Percentiles rank a stretch among this genome's conserved stretches.
phyloP scores from a whole-genome alignment of 768 basidiomycete genomes.

The Rubroboletus satanas region DNA sequence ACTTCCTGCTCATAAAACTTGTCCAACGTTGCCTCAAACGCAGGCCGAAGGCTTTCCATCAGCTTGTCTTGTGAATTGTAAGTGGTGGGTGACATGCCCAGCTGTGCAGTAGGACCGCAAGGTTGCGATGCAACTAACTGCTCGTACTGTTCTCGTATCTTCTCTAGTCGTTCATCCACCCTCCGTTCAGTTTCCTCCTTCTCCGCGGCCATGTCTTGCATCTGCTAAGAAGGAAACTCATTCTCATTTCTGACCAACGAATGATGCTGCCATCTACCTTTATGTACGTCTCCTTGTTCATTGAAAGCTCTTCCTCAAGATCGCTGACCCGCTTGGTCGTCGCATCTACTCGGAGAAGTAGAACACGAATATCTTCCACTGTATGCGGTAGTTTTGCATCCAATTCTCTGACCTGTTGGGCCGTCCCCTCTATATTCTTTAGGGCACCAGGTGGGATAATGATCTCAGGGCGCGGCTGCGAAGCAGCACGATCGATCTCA shows the following conservation, averaged over 20 bases:
- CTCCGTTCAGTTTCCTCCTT: conserved; percentile 11
- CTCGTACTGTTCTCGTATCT: conserved; percentile 18
- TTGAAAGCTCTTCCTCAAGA: conserved; percentile 22
- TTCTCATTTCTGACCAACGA: background rate
- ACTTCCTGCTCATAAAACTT: conserved; percentile 25
- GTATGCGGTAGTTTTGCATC: conserved; percentile 22
- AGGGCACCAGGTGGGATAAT: conserved; percentile 17
- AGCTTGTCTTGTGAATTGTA: conserved; percentile 8
- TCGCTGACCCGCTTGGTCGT: conserved; percentile 17
- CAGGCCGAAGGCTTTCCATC: conserved; percentile 19
- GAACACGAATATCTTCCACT: conserved; percentile 24
- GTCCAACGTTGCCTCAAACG: conserved; percentile 16
- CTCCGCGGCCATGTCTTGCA: conserved; percentile 14
- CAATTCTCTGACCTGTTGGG: conserved; percentile 16
- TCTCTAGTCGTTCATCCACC: conserved; percentile 13
- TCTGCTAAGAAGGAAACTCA: conserved; percentile 14
- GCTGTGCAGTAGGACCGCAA: background rate
- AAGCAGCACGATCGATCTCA: conserved; percentile 17
- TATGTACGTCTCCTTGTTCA: conserved; percentile 11
- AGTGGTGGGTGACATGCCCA: background rate
- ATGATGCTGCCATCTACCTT: conserved; percentile 13
- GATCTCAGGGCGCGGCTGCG: conserved; percentile 17
- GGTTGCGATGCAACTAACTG: conserved; percentile 10
- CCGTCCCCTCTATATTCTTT: conserved; percentile 17
- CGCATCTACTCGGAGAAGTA: conserved; percentile 24